Conservation (phyloP, 192 early-diverging fungal species). For the Podila minutissima region DNA sequence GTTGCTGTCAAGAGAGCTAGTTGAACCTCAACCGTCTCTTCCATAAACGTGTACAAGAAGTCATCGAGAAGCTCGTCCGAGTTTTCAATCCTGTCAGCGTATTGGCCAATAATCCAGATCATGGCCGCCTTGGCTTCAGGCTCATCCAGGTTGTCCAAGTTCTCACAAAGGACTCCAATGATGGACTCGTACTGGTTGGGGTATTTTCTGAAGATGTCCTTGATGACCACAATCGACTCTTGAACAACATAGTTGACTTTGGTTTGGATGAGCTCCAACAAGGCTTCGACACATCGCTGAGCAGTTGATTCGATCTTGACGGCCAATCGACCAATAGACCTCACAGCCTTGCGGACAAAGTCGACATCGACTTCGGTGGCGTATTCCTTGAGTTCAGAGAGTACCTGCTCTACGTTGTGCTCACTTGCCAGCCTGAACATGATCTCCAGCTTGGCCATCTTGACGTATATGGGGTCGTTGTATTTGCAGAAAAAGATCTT, state of each 20-base stretch:
- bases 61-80: slow-evolving; percentile 88
- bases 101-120: slow-evolving; percentile 99
- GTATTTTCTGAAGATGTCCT: slow-evolving; percentile 98
- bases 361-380: slow-evolving; percentile 97
- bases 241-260: slow-evolving; percentile 99
- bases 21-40: slow-evolving; percentile 93
- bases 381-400: slow-evolving; percentile 94
- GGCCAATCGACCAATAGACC: slow-evolving; percentile 96
- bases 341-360: slow-evolving; percentile 97
- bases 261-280: slow-evolving; percentile 94
- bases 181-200: slow-evolving; percentile 97
- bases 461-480: slow-evolving; percentile 99
- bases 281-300: slow-evolving; percentile 85
- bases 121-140: slow-evolving; percentile 98
- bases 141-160: slow-evolving; percentile 95
- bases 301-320: slow-evolving; percentile 93
- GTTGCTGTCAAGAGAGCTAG: slow-evolving; percentile 93
- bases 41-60: slow-evolving; percentile 91
- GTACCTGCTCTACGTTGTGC: slow-evolving; percentile 86
- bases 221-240: slow-evolving; percentile 97
- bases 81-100: slow-evolving; percentile 97
- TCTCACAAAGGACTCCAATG: slow-evolving; percentile 93
- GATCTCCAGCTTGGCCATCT: slow-evolving; percentile 96
- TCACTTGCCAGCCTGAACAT: slow-evolving; percentile 88
- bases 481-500: slow-evolving; percentile 99